A percentile compares a stretch with the other conserved stretches of the same genome.
phyloP scores from a whole-genome alignment of 345 rosid species.

The Citrus medica region DNA sequence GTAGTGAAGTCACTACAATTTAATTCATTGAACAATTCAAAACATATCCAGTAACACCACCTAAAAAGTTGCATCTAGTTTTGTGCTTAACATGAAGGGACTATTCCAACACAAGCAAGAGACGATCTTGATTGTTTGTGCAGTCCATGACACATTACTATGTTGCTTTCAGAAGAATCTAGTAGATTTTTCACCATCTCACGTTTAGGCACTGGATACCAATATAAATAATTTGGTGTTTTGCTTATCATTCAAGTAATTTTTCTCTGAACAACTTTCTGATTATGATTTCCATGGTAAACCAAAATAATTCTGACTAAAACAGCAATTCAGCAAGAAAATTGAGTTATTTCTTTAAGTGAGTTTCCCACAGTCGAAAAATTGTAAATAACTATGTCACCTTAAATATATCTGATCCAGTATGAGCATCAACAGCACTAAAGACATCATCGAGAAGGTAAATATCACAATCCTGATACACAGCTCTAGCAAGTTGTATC shows the following conservation, averaged over 20 bases:
- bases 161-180: neutral
- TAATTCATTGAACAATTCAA: neutral
- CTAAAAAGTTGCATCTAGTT: neutral
- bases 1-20: neutral
- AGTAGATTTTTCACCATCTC: neutral
- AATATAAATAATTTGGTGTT: neutral
- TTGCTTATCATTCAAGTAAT: neutral
- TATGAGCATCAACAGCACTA: conserved; percentile 97
- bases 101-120: neutral
- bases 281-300: neutral
- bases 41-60: neutral
- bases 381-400: conserved; percentile 26
- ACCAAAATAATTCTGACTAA: neutral
- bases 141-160: neutral
- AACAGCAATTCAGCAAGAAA: neutral
- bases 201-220: neutral
- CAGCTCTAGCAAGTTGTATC: conserved; percentile 90
- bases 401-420: conserved; percentile 90
- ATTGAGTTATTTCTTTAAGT: neutral
- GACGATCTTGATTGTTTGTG: neutral
- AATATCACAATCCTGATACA: conserved; percentile 83
- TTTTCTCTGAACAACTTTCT: neutral
- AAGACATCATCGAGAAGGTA: conserved; percentile 94
- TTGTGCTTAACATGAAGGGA: neutral
- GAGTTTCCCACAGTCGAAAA: neutral